phyloP scores from a whole-genome alignment of 352 stramenopile species.

The Globisporangium emineosum region DNA sequence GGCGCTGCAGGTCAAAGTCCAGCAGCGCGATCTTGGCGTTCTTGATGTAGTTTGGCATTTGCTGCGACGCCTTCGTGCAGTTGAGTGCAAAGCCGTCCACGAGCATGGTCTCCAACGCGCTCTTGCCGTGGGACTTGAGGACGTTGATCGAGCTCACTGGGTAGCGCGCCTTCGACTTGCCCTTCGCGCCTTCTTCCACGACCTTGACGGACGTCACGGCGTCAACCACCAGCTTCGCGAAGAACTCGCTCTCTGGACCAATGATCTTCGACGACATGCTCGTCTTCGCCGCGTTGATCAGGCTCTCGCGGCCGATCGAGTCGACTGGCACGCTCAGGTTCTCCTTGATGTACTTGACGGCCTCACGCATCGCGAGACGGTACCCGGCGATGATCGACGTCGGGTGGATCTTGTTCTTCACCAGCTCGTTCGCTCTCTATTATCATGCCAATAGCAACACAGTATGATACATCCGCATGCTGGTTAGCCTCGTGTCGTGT shows the following conservation, averaged over 20 bases:
- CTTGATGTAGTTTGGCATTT: conserved; percentile 96
- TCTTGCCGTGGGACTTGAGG: conserved; percentile 95
- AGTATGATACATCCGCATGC: conserved; percentile 4
- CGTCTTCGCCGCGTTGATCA: conserved; percentile 97
- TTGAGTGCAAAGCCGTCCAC: conserved; percentile 97
- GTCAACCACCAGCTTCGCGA: conserved; percentile 97
- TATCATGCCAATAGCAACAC: conserved; percentile 5
- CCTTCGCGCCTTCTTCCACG: conserved; percentile 80
- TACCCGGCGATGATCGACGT: conserved; percentile 99
- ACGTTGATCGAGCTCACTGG: conserved; percentile 98
- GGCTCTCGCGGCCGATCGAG: conserved; percentile 91
- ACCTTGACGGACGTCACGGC: conserved; percentile 96
- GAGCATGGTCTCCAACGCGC: conserved; percentile 86
- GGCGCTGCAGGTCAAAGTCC: conserved; percentile 98
- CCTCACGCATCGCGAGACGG: conserved; percentile 97
- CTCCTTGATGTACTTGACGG: conserved; percentile 99
- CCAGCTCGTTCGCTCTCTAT: conserved; percentile 94
- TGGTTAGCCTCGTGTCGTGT: not conserved
- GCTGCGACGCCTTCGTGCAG: conserved; percentile 95
- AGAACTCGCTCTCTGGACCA: conserved; percentile 96
- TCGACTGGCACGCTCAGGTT: conserved; percentile 96
- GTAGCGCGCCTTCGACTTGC: conserved; percentile 90
- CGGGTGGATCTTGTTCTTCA: conserved; percentile 99
- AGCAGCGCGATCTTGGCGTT: conserved; percentile 95
- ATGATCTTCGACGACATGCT: conserved; percentile 99